Conservation (phyloP, 345 rosid genomes). For the Ceriops decandra region DNA sequence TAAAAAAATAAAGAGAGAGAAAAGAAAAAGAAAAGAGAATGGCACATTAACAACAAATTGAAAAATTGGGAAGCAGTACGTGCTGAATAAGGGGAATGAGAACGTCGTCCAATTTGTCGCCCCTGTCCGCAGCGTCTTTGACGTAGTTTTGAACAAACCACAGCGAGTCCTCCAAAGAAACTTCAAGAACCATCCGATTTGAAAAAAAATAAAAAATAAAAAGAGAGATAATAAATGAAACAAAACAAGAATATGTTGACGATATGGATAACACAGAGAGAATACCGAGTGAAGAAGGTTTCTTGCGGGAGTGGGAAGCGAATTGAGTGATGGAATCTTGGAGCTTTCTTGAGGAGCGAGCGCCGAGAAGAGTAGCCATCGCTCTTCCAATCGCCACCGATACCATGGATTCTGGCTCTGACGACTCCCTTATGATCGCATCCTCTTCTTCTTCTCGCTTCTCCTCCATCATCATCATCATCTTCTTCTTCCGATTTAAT, state of each 20-base stretch:
- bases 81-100: constrained; percentile 73
- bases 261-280: too few species aligned
- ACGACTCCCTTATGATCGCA: constrained; percentile 29
- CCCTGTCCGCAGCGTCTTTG: constrained; percentile 48
- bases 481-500: too few species aligned
- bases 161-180: constrained; percentile 66
- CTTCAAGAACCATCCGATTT: constrained; percentile 22
- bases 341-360: constrained; percentile 73
- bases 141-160: constrained; percentile 57
- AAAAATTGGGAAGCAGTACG: constrained; percentile 31
- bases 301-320: constrained; percentile 34
- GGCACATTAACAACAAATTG: too few species aligned
- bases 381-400: constrained; percentile 61
- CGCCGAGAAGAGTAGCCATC: constrained; percentile 47
- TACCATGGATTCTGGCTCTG: constrained; percentile 49
- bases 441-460: constrained; percentile 28
- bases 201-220: not conserved
- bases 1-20: too few species aligned
- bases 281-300: constrained; percentile 41
- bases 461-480: constrained; percentile 23
- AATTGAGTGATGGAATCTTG: constrained; percentile 47
- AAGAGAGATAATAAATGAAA: not conserved
- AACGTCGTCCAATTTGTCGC: constrained; percentile 45
- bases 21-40: not conserved
- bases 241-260: not conserved